These are phyloP conservation scores for Tolypocladium amazonense DNA, from an alignment of 2,329 filamentous ascomycete genomes.

Conservation along the genomic window DNA sequence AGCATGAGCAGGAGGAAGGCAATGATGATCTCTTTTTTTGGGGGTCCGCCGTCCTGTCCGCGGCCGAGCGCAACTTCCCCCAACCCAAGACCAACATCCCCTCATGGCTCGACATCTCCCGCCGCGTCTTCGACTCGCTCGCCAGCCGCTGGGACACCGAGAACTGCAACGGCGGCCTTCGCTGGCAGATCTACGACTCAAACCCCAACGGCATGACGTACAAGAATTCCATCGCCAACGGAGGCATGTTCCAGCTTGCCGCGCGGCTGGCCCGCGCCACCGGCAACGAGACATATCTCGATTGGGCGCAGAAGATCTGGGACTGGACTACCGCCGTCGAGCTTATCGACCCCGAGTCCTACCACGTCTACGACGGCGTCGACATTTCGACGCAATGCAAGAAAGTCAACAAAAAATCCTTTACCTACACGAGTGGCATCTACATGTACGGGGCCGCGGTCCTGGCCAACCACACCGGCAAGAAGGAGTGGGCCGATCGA, in stretches of 20 bases:
- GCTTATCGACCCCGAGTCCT: constrained; percentile 41
- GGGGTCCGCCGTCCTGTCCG: constrained; percentile 56
- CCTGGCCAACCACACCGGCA: constrained; percentile 49
- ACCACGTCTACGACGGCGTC: constrained; percentile 54
- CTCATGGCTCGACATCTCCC: constrained; percentile 55
- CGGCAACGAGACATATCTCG: constrained; percentile 51
- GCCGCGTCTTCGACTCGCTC: constrained; percentile 65
- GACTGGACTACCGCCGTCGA: constrained; percentile 51
- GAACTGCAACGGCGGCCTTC: constrained; percentile 59
- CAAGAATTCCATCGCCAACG: constrained; percentile 75
- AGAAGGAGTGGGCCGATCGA: constrained; percentile 42
- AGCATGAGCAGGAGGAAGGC: constrained; percentile 49
- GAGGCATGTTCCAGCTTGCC: constrained; percentile 72
- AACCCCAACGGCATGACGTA: constrained; percentile 69
- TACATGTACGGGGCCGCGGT: constrained; percentile 55
- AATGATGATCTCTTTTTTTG: constrained; percentile 72
- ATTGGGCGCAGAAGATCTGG: constrained; percentile 58
- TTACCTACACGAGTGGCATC: constrained; percentile 56
- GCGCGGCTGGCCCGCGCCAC: constrained; percentile 64
- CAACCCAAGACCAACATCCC: constrained; percentile 46
- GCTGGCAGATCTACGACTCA: constrained; percentile 71
- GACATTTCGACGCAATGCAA: constrained; percentile 42
- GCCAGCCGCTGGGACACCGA: constrained; percentile 57
- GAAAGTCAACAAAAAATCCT: constrained; percentile 41
- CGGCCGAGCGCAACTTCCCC: constrained; percentile 58